Base-by-base conservation (phyloP, 2,329 filamentous ascomycete species). In the Arthrobotrys sinensis region DNA sequence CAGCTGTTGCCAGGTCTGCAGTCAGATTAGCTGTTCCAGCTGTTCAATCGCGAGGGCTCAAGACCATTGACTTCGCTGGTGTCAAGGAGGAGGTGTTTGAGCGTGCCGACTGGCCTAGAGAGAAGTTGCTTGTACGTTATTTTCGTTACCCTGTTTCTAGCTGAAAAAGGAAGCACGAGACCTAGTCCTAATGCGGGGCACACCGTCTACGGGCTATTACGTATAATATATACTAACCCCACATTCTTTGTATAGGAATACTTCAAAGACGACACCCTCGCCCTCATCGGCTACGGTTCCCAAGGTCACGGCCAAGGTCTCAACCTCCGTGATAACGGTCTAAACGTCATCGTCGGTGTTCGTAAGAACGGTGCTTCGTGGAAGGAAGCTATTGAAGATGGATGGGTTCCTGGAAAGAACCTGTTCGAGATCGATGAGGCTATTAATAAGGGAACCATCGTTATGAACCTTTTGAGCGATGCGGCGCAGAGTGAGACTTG, bases 221-320 rank as follows among this genome's bases (percentile, higher is more conserved):
- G 52, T 52, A 52, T 28, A 71, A 45, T 66, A 53, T 48, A 28
- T 8, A 53, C 70, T 78, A 63, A 66, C 80, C 60, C 64, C 80
- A 34, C 68, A 32, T 65, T 24, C 34, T 40, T 21, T 50, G 48
- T 69, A 40, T 82, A 97, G 93, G 93, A 98, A 81, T 99, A 95
- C 91, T 99, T 99, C 93, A 98, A 98, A 91, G 90, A 99, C 88
- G 96, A 99, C 87, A 98, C 95, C 82, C 93, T 99, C 83, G 96
- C 96, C 85, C 92, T 99, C 85, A 99, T 99, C 86, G 96, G 96
- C 86, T 99, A 99, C 88, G 96, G 91, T 34, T 82, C 81, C 55
- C 81, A 82, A 50, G 81, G 96, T 84, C 96, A 99, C 90, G 96
- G 96, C 82, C 96, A 99, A 89, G 96, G 96, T 86, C 93, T 99